Percentiles rank a stretch among this genome's conserved stretches.
These are phyloP conservation scores for Talaromyces albobiverticillius DNA, from an alignment of 2,329 filamentous ascomycete genomes.

Conservation along the genomic window DNA sequence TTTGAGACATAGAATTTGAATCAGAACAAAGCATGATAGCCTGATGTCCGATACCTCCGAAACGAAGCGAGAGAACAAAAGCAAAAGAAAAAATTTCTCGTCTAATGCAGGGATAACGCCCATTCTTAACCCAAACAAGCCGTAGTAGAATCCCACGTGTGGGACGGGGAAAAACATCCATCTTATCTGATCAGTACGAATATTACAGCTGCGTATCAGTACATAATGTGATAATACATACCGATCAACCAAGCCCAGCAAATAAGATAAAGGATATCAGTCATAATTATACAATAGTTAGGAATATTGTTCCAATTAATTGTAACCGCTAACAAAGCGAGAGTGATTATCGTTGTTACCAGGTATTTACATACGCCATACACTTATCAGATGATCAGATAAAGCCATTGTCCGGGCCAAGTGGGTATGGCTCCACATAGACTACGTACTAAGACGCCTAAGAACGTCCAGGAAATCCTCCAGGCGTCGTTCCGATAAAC, in stretches of 20 bases:
- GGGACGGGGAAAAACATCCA: background rate
- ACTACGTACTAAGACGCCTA: background rate
- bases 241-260: background rate
- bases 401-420: background rate
- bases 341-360: too few species aligned
- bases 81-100: background rate
- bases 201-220: background rate
- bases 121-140: background rate
- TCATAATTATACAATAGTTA: too few species aligned
- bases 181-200: slow-evolving; percentile 6
- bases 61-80: too few species aligned
- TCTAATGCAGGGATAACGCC: background rate
- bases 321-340: too few species aligned
- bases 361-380: too few species aligned
- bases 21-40: too few species aligned
- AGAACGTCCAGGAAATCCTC: background rate
- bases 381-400: slow-evolving; percentile 12
- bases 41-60: too few species aligned
- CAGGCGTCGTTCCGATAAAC: too few species aligned
- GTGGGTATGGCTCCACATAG: slow-evolving; percentile 1
- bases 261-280: too few species aligned
- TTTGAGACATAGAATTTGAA: too few species aligned
- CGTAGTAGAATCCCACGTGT: background rate
- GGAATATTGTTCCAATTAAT: too few species aligned
- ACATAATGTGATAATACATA: background rate